Evolutionary conservation across 139 green algal genomes (phyloP), one percentile per base, ranked within the genome.

Genomic region (Ulvella scutata): DNA sequence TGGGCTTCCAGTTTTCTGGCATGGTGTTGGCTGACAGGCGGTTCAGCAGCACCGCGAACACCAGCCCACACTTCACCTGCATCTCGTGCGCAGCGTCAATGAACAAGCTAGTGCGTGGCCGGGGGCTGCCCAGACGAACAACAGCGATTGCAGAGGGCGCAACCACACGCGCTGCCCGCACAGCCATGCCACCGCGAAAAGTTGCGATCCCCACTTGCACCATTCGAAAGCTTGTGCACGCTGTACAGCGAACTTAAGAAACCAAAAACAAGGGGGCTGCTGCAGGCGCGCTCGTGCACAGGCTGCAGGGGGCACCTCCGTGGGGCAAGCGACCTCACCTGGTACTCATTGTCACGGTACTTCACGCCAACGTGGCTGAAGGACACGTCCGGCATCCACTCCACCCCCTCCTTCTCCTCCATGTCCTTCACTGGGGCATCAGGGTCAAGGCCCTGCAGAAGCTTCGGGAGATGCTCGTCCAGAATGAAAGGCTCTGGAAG

Each of bases 21-120:
- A 75, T 75, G 37, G 72, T 43, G 39, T 75, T 75, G 72, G 72
- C 31, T 34, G 36, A 60, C 72, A 75, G 72, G 0, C 72, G 72
- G 72, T 75, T 75, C 21, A 75, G 39, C 72, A 75, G 36, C 10
- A 67, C 20, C 51, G 51, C 51, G 33, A 67, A 26, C 51, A 67
- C 51, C n/a, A 67, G 51, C n/a, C 51, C 51, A 26, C 51, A 67
- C 20, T 67, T 26, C 9, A 26, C 51, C 51, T 67, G 20, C 51
- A 67, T n/a, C n/a, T n/a, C n/a, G n/a, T n/a, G n/a, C n/a, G n/a
- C n/a, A n/a, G n/a, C n/a, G n/a, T n/a, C n/a, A n/a, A n/a, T n/a
- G n/a, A n/a, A n/a, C n/a, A n/a, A n/a, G n/a, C n/a, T n/a, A n/a
- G n/a, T n/a, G n/a, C n/a, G n/a, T n/a, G n/a, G n/a, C n/a, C n/a